These are phyloP conservation scores for Debaryomyces udenii DNA, from an alignment of 1,139 yeast genomes.

Conservation along the genomic window DNA sequence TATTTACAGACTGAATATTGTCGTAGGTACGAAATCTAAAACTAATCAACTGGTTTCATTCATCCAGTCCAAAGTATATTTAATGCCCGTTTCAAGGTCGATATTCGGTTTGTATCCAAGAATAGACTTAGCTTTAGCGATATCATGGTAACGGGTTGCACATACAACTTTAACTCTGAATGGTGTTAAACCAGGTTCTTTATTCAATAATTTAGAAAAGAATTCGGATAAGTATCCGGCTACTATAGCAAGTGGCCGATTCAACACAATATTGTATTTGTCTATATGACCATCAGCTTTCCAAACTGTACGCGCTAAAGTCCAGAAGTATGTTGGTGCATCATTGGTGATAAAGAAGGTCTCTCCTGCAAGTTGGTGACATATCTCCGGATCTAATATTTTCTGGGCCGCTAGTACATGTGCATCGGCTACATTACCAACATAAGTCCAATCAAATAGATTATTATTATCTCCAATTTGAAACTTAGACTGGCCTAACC, in stretches of 20 bases:
- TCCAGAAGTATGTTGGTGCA: slow-evolving; percentile 96
- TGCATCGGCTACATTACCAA: slow-evolving; percentile 98
- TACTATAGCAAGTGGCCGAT: slow-evolving; percentile 70
- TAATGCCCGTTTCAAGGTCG: slow-evolving; percentile 79
- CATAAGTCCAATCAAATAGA: slow-evolving; percentile 95
- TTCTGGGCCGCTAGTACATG: slow-evolving; percentile 90
- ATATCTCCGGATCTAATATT: slow-evolving; percentile 49
- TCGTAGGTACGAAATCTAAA: no score
- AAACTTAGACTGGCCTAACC: slow-evolving; percentile 83
- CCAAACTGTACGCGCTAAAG: slow-evolving; percentile 95
- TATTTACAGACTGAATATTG: no score
- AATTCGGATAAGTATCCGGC: slow-evolving; percentile 82
- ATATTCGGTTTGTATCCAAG: slow-evolving; percentile 85
- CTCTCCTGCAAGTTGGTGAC: slow-evolving; percentile 70
- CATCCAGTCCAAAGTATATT: slow-evolving; percentile 84
- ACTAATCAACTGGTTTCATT: slow-evolving; percentile 53
- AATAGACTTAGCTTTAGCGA: slow-evolving; percentile 76
- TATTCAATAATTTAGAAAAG: slow-evolving; percentile 67
- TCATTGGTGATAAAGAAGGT: slow-evolving; percentile 91
- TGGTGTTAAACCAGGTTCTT: slow-evolving; percentile 94
- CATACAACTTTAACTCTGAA: slow-evolving; percentile 92
- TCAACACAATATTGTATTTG: slow-evolving; percentile 66
- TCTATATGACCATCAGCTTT: slow-evolving; percentile 90
- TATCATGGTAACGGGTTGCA: slow-evolving; percentile 94
- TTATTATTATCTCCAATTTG: slow-evolving; percentile 94